Evolutionary conservation across 306 rosid species (phyloP), one percentile per base, ranked within the genome.

Genomic region (Amphicarpaea edgeworthii): DNA sequence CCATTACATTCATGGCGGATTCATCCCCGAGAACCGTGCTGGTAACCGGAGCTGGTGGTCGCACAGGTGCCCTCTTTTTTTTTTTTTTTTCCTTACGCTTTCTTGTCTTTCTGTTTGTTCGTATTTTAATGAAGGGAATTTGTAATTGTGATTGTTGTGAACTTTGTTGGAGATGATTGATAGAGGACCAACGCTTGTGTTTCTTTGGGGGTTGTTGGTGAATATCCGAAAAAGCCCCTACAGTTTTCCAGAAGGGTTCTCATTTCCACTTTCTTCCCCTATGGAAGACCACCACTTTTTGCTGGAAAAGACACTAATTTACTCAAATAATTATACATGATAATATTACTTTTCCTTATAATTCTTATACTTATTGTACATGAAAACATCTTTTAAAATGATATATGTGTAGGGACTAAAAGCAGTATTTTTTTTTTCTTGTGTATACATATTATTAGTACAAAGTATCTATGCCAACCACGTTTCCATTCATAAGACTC

Each of bases 11-110:
- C 28, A 94, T 92, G 98, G 93, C 97, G 41, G 90, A 76, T 77
- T 81, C 80, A 5, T 78, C 86, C 70, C 70, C 23, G n/a, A 73
- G 32, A 58, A 89, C 92, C 4, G 96, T 95, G 28, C 98, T 95
- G 40, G 96, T 95, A 65, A 90, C 98, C 4, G 98, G 98, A 73
- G 97, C 98, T 45, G 96, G 92, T 74, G 98, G 98, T 42, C 87
- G 97, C 83, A 90, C 98, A 42, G 97, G 97, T 94, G 26, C 51
- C 24, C 75, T 41, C 74, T 50, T 38, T 68, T 15, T 7, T 6
- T 76, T 41, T 71, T 50, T 38, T 68, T 15, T 7, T 6, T 76
- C 17, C 5, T 2, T 38, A 1, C 7, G 4, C 32, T 57, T 41
- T 43, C 28, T 2, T 16, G 59, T 10, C 24, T 68, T 53, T 43